These are phyloP conservation scores for Backusella liffmaniae DNA, from an alignment of 192 early-diverging fungal genomes.

Conservation along the genomic window DNA sequence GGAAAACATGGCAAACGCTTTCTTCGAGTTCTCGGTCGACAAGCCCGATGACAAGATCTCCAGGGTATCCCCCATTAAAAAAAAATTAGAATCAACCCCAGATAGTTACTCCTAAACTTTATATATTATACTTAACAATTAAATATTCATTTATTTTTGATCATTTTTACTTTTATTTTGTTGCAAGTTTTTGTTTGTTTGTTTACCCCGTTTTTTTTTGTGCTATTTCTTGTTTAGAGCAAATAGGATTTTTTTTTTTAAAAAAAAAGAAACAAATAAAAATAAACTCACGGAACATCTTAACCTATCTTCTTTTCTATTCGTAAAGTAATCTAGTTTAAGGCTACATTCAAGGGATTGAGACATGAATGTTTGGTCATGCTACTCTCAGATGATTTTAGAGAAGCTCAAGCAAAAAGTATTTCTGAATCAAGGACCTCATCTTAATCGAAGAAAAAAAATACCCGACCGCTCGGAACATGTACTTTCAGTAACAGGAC, in stretches of 20 bases:
- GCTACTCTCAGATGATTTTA: not conserved
- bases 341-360: not conserved
- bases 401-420: not conserved
- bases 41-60: not conserved
- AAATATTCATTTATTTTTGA: not conserved
- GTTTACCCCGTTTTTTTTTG: not conserved
- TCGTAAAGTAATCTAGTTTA: no score
- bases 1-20: conserved; percentile 15
- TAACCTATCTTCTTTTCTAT: no score
- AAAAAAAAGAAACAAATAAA: not conserved
- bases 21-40: conserved; percentile 14
- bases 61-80: conserved; percentile 3
- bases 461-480: not conserved
- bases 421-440: not conserved
- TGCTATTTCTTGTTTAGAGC: not conserved
- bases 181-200: not conserved
- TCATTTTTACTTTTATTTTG: not conserved
- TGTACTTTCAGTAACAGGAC: not conserved
- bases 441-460: not conserved
- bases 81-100: conserved; percentile 5
- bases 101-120: not conserved
- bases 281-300: no score
- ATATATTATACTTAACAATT: not conserved
- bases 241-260: not conserved
- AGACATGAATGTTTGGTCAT: not conserved